phyloP scores from a whole-genome alignment of 139 green algal species.

The Chlorella sp. region DNA sequence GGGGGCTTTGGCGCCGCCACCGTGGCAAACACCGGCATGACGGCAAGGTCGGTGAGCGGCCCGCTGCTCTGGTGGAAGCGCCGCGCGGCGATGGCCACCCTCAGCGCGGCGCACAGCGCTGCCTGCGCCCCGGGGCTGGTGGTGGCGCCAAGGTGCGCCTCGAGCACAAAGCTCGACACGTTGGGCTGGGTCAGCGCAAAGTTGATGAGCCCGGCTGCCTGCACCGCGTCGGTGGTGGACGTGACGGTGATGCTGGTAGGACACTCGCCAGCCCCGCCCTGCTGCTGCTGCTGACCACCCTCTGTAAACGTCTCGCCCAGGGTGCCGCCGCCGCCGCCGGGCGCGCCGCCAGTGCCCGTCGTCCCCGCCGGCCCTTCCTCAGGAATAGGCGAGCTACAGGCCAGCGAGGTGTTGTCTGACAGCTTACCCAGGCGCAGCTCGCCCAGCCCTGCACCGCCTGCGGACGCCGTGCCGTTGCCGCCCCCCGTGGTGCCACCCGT shows the following conservation, averaged over 20 bases:
- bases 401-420: not conserved
- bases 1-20: not conserved
- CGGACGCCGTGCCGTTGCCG: not conserved
- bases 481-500: too few relatives aligned
- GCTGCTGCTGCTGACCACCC: not conserved
- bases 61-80: conserved; percentile 11
- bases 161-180: conserved; percentile 20
- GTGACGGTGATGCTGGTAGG: not conserved
- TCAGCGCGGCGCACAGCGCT: conserved; percentile 13
- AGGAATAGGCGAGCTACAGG: not conserved
- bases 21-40: conserved; percentile 18
- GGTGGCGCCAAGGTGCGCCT: conserved; percentile 12
- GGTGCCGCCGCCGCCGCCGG: not conserved
- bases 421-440: not conserved
- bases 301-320: not conserved
- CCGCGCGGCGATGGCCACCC: conserved; percentile 17
- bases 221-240: conserved; percentile 16
- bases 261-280: not conserved
- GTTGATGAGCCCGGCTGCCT: conserved; percentile 24
- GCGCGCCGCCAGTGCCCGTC: not conserved
- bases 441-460: too few relatives aligned
- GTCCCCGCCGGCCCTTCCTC: too few relatives aligned
- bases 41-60: conserved; percentile 10
- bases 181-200: conserved; percentile 21
- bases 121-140: not conserved